These are phyloP conservation scores for Trichophaea hybrida DNA, from an alignment of 2,329 filamentous ascomycete species.

Conservation along the genomic window DNA sequence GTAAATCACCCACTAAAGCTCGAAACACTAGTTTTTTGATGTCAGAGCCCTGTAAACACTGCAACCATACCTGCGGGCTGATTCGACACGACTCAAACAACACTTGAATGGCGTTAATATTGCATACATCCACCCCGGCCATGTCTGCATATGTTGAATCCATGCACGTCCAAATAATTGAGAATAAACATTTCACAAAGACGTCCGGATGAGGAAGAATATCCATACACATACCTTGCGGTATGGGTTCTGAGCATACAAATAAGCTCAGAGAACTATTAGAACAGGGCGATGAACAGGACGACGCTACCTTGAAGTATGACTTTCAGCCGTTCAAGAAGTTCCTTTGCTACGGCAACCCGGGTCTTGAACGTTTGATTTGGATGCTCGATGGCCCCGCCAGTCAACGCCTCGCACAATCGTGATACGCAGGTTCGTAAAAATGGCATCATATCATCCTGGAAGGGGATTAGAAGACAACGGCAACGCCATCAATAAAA, in stretches of 20 bases:
- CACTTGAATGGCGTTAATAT: constrained; percentile 17
- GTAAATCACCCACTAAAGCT: constrained; percentile 17
- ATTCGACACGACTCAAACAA: constrained; percentile 19
- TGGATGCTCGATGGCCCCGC: neutral
- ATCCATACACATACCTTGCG: neutral
- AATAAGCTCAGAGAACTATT: neutral
- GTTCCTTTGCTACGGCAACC: constrained; percentile 36
- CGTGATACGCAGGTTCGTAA: neutral
- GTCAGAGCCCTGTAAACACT: neutral
- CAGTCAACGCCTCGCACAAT: neutral
- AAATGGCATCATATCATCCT: neutral
- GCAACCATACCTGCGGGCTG: constrained; percentile 14
- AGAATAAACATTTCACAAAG: constrained; percentile 28
- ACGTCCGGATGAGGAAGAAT: constrained; percentile 18
- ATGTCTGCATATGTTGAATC: constrained; percentile 14
- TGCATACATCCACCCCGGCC: constrained; percentile 15
- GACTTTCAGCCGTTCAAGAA: constrained; percentile 42
- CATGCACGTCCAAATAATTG: constrained; percentile 13
- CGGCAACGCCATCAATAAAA: neutral
- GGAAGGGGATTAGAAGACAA: neutral
- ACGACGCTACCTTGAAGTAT: constrained; percentile 40
- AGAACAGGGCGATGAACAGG: constrained; percentile 1
- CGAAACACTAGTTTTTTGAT: constrained; percentile 9
- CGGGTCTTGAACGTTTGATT: constrained; percentile 27
- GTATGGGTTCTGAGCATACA: too few species aligned